These are phyloP conservation scores for Phlegmacium glaucopus DNA, from an alignment of 768 basidiomycete species.

Conservation along the genomic window DNA sequence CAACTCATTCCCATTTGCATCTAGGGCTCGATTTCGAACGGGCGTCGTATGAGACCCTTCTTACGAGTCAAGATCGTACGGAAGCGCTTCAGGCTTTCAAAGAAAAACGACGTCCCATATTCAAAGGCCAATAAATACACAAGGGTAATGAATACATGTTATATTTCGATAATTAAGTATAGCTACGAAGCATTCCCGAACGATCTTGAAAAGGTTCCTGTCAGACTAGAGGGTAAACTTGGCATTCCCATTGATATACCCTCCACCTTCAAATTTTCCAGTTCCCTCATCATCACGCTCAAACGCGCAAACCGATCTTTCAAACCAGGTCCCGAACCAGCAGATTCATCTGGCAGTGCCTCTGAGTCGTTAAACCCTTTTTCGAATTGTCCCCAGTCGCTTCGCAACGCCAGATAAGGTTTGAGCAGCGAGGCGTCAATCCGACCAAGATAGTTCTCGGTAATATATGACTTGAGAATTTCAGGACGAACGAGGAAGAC, in stretches of 20 bases:
- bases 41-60: constrained; percentile 76
- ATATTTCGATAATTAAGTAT: constrained; percentile 14
- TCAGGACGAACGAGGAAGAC: constrained; percentile 96
- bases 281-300: constrained; percentile 85
- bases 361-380: constrained; percentile 70
- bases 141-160: constrained; percentile 19
- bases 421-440: constrained; percentile 85
- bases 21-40: constrained; percentile 90
- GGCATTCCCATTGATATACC: constrained; percentile 58
- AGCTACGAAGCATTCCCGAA: constrained; percentile 30
- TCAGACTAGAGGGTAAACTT: constrained; percentile 48
- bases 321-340: constrained; percentile 43
- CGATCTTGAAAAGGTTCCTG: constrained; percentile 52
- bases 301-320: constrained; percentile 68
- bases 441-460: constrained; percentile 87
- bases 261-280: constrained; percentile 68
- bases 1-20: not conserved
- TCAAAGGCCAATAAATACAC: constrained; percentile 68
- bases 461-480: constrained; percentile 92
- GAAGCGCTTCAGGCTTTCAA: constrained; percentile 88
- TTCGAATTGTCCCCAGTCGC: constrained; percentile 87
- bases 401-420: constrained; percentile 87
- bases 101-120: constrained; percentile 76
- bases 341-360: constrained; percentile 33
- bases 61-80: constrained; percentile 69